Evolutionary conservation across 345 rosid genomes (phyloP), one percentile per base, ranked within the genome.

Genomic region (Linum lewisii): DNA sequence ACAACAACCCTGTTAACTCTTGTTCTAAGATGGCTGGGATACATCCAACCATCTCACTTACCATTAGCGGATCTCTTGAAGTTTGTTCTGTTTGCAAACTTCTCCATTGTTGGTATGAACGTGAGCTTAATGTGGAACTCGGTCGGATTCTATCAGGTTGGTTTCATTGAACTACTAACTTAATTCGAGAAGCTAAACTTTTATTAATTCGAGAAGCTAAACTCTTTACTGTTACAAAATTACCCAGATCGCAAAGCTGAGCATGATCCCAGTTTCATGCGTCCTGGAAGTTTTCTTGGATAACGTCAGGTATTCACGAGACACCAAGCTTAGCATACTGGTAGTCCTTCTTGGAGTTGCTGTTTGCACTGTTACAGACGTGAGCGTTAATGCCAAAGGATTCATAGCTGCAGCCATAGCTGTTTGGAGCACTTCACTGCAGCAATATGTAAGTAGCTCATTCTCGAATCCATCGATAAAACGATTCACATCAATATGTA

Each of bases 121-220:
- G 92, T 94, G 57, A 94, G 99, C 72, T 77, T 94, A 54, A 90
- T 94, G 99, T 94, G 96, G 99, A 94, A 90, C 45, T 90, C 99
- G n/a, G 99, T 94, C n/a, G 99, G 99, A 26, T 94, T 94, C 69
- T 94, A 94, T 77, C 97, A 94, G 99, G 99, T 84, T 60, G 66
- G 74, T 60, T 51, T 57, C 32, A 0, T 34, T 59, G 36, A 29
- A 38, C 55, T 45, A 21, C 44, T 24, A 21, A 26, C 20, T 8
- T 6, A 16, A 32, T 18, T 63, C n/a, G n/a, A n/a, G n/a, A n/a
- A n/a, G 19, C 44, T 70, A 36, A 53, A 25, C 20, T 54, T 58
- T 14, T 26, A 38, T 50, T 55, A 36, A 65, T 66, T 57, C 19
- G 14, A 49, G 65, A 61, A 61, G 58, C 51, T 18, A 59, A 10